These are phyloP conservation scores for Yarrowia divulgata DNA, from an alignment of 805 yeast genomes.

Conservation along the genomic window DNA sequence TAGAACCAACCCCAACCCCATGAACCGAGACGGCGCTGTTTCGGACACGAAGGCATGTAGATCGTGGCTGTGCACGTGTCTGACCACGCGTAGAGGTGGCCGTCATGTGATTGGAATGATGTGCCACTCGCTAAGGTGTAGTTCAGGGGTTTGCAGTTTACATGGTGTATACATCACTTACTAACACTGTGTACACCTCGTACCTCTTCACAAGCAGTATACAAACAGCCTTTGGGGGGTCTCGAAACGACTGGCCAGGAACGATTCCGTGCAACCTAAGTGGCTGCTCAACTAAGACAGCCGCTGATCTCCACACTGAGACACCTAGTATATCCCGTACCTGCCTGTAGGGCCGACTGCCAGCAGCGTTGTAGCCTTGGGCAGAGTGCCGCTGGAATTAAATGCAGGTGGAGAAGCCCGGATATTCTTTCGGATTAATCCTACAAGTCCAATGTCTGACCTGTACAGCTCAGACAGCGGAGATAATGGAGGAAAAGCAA, in stretches of 20 bases:
- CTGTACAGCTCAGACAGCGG: no score
- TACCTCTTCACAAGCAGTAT: no score
- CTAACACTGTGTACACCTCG: no score
- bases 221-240: not conserved
- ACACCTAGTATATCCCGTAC: not conserved
- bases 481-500: no score
- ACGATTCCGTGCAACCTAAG: not conserved
- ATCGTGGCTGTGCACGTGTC: not conserved
- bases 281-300: not conserved
- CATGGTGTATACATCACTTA: no score
- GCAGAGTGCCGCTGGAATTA: not conserved
- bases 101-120: no score
- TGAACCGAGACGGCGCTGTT: no score
- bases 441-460: no score
- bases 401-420: not conserved
- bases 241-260: not conserved
- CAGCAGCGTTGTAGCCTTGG: not conserved
- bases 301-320: slow-evolving; percentile 1
- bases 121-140: no score
- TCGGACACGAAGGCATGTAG: not conserved
- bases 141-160: no score
- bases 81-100: no score
- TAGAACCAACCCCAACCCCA: no score
- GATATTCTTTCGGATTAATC: not conserved
- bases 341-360: not conserved